These are phyloP conservation scores for Singerocomus rubriflavus DNA, from an alignment of 1,284 basidiomycete genomes.

Conservation along the genomic window DNA sequence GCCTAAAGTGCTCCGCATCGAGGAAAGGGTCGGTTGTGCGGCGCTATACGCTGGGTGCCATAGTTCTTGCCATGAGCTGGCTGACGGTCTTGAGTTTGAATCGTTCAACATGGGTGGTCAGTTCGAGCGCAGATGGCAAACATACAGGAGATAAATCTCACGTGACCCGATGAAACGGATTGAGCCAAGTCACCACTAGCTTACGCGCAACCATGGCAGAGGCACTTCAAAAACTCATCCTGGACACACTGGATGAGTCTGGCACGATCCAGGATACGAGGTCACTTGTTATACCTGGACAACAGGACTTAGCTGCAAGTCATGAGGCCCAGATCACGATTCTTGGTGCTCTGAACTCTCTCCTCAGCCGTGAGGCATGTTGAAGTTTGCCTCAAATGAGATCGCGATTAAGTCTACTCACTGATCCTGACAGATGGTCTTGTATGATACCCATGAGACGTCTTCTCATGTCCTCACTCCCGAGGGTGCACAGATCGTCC, in stretches of 20 bases:
- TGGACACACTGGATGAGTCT: conserved; percentile 64
- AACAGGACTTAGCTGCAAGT: conserved; percentile 53
- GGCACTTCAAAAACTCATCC: conserved; percentile 73
- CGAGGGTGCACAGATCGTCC: conserved; percentile 79
- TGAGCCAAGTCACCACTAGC: neutral
- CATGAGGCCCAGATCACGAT: conserved; percentile 79
- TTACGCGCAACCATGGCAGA: conserved; percentile 57
- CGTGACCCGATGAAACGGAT: conserved; percentile 23
- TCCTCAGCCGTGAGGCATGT: conserved; percentile 81
- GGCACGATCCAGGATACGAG: conserved; percentile 74
- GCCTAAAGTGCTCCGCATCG: conserved; percentile 42
- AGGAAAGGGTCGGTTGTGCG: conserved; percentile 52
- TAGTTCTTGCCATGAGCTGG: conserved; percentile 19
- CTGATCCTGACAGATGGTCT: conserved; percentile 68
- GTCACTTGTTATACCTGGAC: conserved; percentile 63
- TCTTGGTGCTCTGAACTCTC: conserved; percentile 85
- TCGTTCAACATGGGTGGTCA: conserved; percentile 16
- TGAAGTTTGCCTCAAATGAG: conserved; percentile 2
- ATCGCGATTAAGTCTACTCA: conserved; percentile 14
- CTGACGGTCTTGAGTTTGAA: neutral
- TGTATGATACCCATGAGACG: conserved; percentile 77
- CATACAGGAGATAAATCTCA: conserved; percentile 1
- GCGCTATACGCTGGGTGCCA: conserved; percentile 66
- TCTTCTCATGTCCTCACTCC: conserved; percentile 70
- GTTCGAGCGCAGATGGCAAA: neutral